Evolutionary conservation across 2,329 filamentous ascomycete species (phyloP).

Genomic region (Ophiocordyceps sinensis): DNA sequence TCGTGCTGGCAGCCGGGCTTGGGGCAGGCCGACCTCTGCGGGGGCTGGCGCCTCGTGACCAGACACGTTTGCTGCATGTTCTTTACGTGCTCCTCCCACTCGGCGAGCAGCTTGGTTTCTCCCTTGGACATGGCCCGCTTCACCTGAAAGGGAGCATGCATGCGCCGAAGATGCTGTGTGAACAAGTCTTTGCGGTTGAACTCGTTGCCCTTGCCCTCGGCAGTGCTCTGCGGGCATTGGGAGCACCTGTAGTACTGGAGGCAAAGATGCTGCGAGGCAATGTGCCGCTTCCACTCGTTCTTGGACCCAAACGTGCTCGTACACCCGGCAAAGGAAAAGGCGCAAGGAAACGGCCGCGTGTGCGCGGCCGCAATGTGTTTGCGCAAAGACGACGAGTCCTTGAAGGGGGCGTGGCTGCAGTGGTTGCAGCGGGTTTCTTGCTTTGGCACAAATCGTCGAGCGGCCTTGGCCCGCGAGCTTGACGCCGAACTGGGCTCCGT

Average conservation of each 20-base stretch:
- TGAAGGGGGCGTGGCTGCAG: constrained; percentile 51
- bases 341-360: constrained; percentile 67
- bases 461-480: constrained; percentile 24
- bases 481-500: constrained; percentile 10
- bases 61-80: constrained; percentile 64
- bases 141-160: constrained; percentile 66
- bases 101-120: constrained; percentile 42
- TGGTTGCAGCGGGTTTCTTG: constrained; percentile 47
- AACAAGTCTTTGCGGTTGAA: constrained; percentile 97
- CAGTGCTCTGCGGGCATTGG: constrained; percentile 37
- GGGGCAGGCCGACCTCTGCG: constrained; percentile 56
- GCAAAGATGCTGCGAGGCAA: constrained; percentile 76
- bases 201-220: constrained; percentile 46
- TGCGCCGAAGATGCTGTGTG: constrained; percentile 82
- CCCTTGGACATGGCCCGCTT: constrained; percentile 41
- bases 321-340: constrained; percentile 75
- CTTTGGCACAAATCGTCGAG: constrained; percentile 35
- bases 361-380: constrained; percentile 56
- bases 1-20: constrained; percentile 54
- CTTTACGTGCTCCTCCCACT: constrained; percentile 53
- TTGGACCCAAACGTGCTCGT: constrained; percentile 75
- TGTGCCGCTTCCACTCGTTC: constrained; percentile 96
- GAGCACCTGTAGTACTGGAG: constrained; percentile 51
- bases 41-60: constrained; percentile 51
- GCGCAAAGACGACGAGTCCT: constrained; percentile 49